Base-by-base conservation (phyloP, 139 green algal genomes). In the Micractinium conductrix region DNA sequence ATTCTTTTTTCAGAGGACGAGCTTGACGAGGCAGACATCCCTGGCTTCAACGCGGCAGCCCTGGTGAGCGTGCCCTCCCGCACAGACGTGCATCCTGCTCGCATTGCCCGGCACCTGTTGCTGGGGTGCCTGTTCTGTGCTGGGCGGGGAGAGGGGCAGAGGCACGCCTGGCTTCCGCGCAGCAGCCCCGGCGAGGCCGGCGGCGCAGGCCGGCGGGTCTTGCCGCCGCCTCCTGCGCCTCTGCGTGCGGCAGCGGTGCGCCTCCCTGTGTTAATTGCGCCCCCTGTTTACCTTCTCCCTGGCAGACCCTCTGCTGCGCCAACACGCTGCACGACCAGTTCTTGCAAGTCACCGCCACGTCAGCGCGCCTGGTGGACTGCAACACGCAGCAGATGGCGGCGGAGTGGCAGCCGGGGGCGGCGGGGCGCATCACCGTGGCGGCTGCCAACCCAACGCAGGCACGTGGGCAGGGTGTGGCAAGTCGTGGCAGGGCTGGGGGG, bases 271-370 rank as follows among this genome's bases (percentile, higher is more conserved):
- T n/a, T n/a, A n/a, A n/a, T n/a, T n/a, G n/a, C n/a, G 74, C 45
- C 17, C 30, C 12, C 24, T 40, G 1, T 43, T 35, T n/a, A 62
- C 53, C 53, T 30, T 16, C 48, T 62, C 53, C 19, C 60, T 21
- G 85, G 87, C 93, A 98, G 89, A 98, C 96, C 35, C 87, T 99
- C 68, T 94, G 89, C 55, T 98, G 94, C 78, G 92, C 87, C 67
- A 99, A 97, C 81, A 93, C 92, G 26, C 72, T 87, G 30, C 70
- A 93, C n/a, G 92, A 96, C 80, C 89, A 95, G 35, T 84, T 98
- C 44, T 44, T 98, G 43, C 96, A 99, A 90, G 96, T 97, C 38
- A 97, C 94, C 4, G 40, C 69, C 21, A 40, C 30, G 4, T 67
- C 60, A 0, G 89, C 94, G 81, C 89, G 91, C 8, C 85, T 97